Percentiles rank a stretch among this genome's conserved stretches.
phyloP scores from a whole-genome alignment of 495 filamentous ascomycete genomes.

The Daldinia caldariorum region DNA sequence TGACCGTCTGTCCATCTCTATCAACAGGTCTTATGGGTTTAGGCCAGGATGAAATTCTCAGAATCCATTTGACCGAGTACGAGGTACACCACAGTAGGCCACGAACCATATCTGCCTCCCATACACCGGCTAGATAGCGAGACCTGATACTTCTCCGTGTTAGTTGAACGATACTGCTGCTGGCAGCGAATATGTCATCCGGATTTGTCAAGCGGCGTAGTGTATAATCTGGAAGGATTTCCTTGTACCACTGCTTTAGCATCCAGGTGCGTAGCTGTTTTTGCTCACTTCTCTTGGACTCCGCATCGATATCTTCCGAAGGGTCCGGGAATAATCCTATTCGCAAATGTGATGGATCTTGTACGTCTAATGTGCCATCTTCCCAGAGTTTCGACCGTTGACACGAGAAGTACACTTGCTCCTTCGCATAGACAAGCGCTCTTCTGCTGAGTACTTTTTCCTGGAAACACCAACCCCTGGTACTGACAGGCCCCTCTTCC shows the following conservation, averaged over 20 bases:
- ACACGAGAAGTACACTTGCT: constrained; percentile 47
- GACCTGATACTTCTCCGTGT: constrained; percentile 25
- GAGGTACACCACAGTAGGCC: constrained; percentile 29
- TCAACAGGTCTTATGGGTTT: constrained; percentile 14
- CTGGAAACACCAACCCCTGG: constrained; percentile 48
- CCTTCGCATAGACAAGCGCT: constrained; percentile 44
- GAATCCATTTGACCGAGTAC: neutral
- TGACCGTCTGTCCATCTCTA: constrained; percentile 7
- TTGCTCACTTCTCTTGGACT: constrained; percentile 3
- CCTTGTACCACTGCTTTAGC: constrained; percentile 24
- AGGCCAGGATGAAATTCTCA: neutral
- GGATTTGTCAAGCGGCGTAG: constrained; percentile 26
- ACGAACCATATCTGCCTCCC: constrained; percentile 33
- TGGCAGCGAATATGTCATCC: constrained; percentile 31
- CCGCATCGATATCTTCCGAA: neutral
- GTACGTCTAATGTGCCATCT: constrained; percentile 1
- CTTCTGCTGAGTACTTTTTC: constrained; percentile 51
- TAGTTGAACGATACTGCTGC: constrained; percentile 31
- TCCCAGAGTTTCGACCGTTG: constrained; percentile 22
- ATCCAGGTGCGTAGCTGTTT: constrained; percentile 17
- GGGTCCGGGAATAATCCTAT: constrained; percentile 12
- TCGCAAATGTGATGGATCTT: constrained; percentile 20
- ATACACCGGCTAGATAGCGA: constrained; percentile 35
- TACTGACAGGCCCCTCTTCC: neutral
- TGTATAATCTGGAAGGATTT: constrained; percentile 22